Evolutionary conservation across 805 yeast genomes (phyloP).

Genomic region (Suhomyces prunicola): DNA sequence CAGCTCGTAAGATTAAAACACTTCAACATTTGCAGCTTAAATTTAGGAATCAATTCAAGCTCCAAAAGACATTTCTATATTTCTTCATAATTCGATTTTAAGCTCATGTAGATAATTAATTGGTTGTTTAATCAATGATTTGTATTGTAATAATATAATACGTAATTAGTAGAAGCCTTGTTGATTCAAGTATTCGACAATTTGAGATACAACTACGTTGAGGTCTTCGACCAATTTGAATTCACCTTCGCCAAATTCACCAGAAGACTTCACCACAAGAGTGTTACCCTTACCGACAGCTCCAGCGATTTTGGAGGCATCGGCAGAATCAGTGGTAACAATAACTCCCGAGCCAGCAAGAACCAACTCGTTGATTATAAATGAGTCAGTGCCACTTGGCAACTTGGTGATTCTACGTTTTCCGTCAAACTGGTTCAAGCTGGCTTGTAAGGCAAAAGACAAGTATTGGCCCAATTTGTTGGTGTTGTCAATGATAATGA

Average conservation of each 20-base stretch:
- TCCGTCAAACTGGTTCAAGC: constrained; percentile 84
- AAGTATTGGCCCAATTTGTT: constrained; percentile 46
- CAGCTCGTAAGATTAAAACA: too few relatives aligned
- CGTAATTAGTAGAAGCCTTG: constrained; percentile 71
- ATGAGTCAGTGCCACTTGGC: constrained; percentile 46
- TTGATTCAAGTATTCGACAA: constrained; percentile 69
- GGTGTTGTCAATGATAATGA: constrained; percentile 59
- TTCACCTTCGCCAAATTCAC: constrained; percentile 11
- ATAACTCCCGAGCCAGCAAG: constrained; percentile 93
- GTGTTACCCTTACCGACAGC: constrained; percentile 55
- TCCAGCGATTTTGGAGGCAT: constrained; percentile 55
- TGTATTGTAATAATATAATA: background rate
- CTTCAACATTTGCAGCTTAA: too few relatives aligned
- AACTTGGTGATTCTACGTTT: constrained; percentile 73
- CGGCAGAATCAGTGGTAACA: constrained; percentile 41
- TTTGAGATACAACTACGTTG: constrained; percentile 59
- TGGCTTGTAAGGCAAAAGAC: constrained; percentile 81
- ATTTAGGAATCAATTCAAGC: too few relatives aligned
- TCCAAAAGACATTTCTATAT: too few relatives aligned
- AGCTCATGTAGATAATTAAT: too few relatives aligned
- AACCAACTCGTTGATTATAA: constrained; percentile 69
- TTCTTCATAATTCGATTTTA: too few relatives aligned
- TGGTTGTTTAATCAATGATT: too few relatives aligned
- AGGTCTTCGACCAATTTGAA: constrained; percentile 17
- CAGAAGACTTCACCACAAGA: constrained; percentile 34